Evolutionary conservation across 2,329 filamentous ascomycete species (phyloP).

Genomic region (Fonsecaea nubica): DNA sequence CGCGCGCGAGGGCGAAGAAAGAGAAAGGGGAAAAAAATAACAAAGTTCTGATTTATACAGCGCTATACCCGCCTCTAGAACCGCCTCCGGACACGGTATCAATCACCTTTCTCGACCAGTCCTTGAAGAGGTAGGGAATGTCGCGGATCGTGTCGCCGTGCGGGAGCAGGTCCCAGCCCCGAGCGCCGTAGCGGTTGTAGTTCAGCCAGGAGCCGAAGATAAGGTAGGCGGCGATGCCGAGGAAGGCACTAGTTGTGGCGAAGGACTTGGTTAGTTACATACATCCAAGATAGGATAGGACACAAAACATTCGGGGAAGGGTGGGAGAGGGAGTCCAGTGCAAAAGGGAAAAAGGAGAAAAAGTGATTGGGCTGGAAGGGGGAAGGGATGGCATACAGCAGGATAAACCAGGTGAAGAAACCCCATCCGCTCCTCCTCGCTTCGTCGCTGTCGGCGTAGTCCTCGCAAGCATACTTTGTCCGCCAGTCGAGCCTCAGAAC

Average conservation of each 20-base stretch:
- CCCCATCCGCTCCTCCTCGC: conserved; percentile 71
- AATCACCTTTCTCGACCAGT: conserved; percentile 79
- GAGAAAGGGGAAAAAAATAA: no score
- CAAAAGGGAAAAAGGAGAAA: background rate
- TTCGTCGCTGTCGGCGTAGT: conserved; percentile 56
- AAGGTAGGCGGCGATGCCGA: conserved; percentile 84
- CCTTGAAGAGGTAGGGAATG: conserved; percentile 87
- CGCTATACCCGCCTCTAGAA: conserved; percentile 89
- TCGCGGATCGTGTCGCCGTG: conserved; percentile 93
- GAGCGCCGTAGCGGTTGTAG: conserved; percentile 93
- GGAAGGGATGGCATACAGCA: conserved; percentile 67
- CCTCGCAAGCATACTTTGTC: conserved; percentile 85
- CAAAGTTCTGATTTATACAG: conserved; percentile 65
- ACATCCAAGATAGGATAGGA: no score
- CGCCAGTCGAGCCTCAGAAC: conserved; percentile 81
- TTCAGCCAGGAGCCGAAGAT: conserved; percentile 99
- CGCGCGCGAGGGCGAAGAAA: no score
- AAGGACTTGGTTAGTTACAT: conserved; percentile 34
- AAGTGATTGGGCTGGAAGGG: conserved; percentile 43
- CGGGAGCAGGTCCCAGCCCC: conserved; percentile 92
- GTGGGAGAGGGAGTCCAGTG: no score
- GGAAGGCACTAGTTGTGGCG: conserved; percentile 72
- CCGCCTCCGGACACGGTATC: conserved; percentile 85
- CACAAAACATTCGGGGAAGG: no score
- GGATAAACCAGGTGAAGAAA: conserved; percentile 95